Evolutionary conservation across 495 filamentous ascomycete genomes (phyloP).

Genomic region (Hypoxylon perforatum): DNA sequence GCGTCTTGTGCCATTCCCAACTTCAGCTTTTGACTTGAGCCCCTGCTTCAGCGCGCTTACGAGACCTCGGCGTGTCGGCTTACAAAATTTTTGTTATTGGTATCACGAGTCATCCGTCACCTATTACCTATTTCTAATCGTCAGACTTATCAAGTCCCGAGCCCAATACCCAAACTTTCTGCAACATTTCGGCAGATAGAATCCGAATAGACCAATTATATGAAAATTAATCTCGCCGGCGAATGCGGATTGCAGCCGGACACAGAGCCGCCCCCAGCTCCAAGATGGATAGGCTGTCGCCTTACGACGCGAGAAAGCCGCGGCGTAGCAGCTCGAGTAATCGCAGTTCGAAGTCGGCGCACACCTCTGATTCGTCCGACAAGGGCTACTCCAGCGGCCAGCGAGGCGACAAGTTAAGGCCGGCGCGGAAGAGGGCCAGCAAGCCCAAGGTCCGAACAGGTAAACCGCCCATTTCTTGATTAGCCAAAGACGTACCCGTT

Average conservation of each 20-base stretch:
- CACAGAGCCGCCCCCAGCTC: conserved; percentile 7
- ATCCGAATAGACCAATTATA: conserved; percentile 17
- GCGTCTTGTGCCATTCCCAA: conserved; percentile 7
- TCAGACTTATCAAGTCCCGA: conserved; percentile 8
- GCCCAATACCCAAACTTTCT: conserved; percentile 3
- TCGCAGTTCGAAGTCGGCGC: conserved; percentile 21
- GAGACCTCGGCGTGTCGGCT: not conserved
- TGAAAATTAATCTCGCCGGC: not conserved
- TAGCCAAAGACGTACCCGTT: conserved; percentile 9
- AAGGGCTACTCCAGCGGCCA: conserved; percentile 21
- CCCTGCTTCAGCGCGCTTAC: conserved; percentile 34
- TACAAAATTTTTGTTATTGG: conserved; percentile 22
- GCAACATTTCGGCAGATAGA: conserved; percentile 3
- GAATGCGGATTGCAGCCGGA: not conserved
- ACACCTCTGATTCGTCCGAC: conserved; percentile 34
- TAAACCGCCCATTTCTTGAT: conserved; percentile 8
- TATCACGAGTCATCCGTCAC: conserved; percentile 9
- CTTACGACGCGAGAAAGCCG: conserved; percentile 26
- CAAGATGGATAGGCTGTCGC: not conserved
- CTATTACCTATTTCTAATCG: conserved; percentile 19
- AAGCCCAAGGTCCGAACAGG: conserved; percentile 46
- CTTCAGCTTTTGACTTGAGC: conserved; percentile 6
- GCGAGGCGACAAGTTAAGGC: conserved; percentile 19
- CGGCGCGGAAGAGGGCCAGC: conserved; percentile 41
- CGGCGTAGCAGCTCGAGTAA: conserved; percentile 31